phyloP scores from a whole-genome alignment of 176 grass and related monocot species.

The Oryza longistaminata region DNA sequence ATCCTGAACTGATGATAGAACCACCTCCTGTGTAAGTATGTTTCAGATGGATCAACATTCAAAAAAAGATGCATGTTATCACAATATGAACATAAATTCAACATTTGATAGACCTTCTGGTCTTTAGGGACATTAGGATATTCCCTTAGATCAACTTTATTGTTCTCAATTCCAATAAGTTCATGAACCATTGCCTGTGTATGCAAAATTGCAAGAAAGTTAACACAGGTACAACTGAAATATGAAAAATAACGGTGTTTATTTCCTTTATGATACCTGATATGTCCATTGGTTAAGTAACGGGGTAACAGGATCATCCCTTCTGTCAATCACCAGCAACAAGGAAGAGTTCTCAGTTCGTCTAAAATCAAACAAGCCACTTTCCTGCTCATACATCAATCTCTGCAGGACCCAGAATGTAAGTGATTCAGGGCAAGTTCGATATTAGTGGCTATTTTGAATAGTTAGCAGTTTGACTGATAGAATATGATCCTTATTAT shows the following conservation, averaged over 20 bases:
- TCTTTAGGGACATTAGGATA: conserved; percentile 83
- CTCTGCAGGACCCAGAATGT: conserved; percentile 63
- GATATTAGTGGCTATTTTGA: not conserved
- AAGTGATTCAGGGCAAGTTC: conserved; percentile 31
- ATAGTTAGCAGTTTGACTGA: not conserved
- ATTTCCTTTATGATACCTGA: conserved; percentile 57
- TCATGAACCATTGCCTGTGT: conserved; percentile 93
- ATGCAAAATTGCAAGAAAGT: conserved; percentile 26
- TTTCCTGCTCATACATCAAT: conserved; percentile 98
- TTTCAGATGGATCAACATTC: conserved; percentile 39
- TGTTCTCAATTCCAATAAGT: conserved; percentile 90
- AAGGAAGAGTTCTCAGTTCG: conserved; percentile 90
- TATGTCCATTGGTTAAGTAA: conserved; percentile 99
- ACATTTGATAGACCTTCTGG: conserved; percentile 66
- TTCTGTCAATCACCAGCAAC: conserved; percentile 85
- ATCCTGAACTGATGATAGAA: conserved; percentile 93
- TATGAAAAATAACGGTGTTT: not conserved
- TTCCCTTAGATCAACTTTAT: conserved; percentile 83
- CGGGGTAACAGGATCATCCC: conserved; percentile 95
- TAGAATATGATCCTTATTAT: not conserved
- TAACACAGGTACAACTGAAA: conserved; percentile 24
- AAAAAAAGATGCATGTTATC: conserved; percentile 25
- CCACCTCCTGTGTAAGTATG: conserved; percentile 76
- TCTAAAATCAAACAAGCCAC: conserved; percentile 92
- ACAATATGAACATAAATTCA: conserved; percentile 16